Conservation (phyloP, 441 rosid species). For the Manihot esculenta region DNA sequence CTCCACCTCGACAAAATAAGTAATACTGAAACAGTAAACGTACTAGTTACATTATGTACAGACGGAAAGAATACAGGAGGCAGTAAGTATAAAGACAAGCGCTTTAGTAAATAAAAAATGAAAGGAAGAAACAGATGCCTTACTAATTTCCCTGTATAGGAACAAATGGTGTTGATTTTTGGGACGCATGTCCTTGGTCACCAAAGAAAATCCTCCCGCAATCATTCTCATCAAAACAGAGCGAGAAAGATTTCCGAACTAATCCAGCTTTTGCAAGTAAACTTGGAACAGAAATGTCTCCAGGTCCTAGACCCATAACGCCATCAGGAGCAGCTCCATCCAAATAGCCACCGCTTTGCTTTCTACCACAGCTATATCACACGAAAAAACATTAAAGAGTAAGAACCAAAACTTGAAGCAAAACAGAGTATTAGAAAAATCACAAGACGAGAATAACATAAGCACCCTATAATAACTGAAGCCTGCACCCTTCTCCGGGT, state of each 20-base stretch:
- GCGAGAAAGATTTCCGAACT: slow-evolving; percentile 39
- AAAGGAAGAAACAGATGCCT: slow-evolving; percentile 8
- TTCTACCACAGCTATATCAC: slow-evolving; percentile 73
- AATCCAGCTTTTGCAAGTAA: slow-evolving; percentile 71
- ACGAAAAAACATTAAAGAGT: neutral
- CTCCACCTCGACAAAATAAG: slow-evolving; percentile 33
- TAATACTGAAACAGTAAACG: slow-evolving; percentile 25
- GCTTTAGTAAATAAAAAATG: neutral
- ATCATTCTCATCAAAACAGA: slow-evolving; percentile 40
- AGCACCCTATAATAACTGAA: slow-evolving; percentile 64
- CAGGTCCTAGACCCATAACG: slow-evolving; percentile 79
- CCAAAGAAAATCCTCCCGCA: slow-evolving; percentile 44
- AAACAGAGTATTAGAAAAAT: neutral
- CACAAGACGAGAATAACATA: neutral
- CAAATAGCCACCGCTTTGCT: slow-evolving; percentile 71
- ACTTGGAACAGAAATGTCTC: slow-evolving; percentile 72
- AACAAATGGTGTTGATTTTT: slow-evolving; percentile 42
- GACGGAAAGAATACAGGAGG: neutral
- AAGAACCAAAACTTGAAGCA: neutral
- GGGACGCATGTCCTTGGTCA: slow-evolving; percentile 36
- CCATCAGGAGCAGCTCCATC: slow-evolving; percentile 87
- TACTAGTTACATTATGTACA: neutral
- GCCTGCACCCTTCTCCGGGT: slow-evolving; percentile 48
- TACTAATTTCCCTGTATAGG: slow-evolving; percentile 33
- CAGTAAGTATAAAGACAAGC: neutral